phyloP scores from a whole-genome alignment of 148 eudicot genomes.

The Rhododendron williamsianum region DNA sequence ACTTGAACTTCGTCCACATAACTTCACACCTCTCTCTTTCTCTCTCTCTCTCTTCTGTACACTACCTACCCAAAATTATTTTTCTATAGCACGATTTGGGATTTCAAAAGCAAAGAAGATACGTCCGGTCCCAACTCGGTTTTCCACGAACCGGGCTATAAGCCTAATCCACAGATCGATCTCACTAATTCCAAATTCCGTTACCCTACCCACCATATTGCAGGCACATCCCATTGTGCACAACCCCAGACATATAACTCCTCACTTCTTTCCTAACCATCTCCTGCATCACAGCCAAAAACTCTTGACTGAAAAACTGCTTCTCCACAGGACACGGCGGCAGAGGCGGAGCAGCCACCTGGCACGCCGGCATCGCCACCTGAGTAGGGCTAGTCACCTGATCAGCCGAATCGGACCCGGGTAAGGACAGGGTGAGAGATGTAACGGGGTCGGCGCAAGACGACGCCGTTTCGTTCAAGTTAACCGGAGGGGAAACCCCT shows the following conservation, averaged over 20 bases:
- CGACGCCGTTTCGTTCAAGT: conserved; percentile 12
- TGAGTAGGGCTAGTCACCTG: neutral
- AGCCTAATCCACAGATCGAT: conserved; percentile 20
- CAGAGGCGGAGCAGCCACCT: neutral
- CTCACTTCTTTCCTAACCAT: conserved; percentile 57
- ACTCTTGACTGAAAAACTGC: conserved; percentile 42
- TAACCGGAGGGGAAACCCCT: conserved; percentile 15
- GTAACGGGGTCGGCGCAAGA: conserved; percentile 29
- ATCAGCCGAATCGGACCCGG: conserved; percentile 29
- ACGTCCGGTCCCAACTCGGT: neutral
- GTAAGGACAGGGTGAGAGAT: conserved; percentile 36
- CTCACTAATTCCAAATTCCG: conserved; percentile 17
- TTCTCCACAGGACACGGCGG: conserved; percentile 14
- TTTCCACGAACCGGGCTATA: neutral
- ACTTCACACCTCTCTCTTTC: neutral
- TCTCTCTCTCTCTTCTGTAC: conserved; percentile 14
- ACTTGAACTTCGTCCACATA: neutral
- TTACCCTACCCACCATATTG: conserved; percentile 26
- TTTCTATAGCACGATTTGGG: neutral
- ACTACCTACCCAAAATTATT: conserved; percentile 15
- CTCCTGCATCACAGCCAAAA: conserved; percentile 48
- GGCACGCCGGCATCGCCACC: neutral
- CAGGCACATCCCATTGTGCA: conserved; percentile 28
- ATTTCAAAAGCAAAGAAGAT: neutral
- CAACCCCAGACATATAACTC: conserved; percentile 41